Conservation (phyloP, 805 yeast genomes). For the Nakazawaea ishiwadae region DNA sequence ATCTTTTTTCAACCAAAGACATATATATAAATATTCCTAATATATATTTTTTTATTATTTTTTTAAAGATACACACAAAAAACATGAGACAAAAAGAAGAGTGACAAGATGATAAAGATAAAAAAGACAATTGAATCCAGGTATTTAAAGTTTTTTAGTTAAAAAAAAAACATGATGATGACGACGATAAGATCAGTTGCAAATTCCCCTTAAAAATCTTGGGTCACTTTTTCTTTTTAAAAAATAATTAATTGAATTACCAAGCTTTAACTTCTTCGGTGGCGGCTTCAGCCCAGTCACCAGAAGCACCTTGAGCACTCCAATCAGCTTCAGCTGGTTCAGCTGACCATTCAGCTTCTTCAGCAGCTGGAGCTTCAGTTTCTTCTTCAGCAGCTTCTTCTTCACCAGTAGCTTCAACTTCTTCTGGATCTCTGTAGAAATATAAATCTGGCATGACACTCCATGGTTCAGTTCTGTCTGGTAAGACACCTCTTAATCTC, state of each 20-base stretch:
- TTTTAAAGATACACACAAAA: constrained; percentile 7
- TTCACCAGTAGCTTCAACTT: constrained; percentile 76
- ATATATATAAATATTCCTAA: neutral
- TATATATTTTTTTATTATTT: neutral
- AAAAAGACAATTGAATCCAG: neutral
- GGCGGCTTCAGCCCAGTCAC: constrained; percentile 52
- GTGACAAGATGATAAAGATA: neutral
- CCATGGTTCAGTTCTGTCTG: constrained; percentile 97
- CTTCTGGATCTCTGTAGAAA: constrained; percentile 99
- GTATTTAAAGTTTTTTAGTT: no score
- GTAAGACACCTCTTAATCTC: constrained; percentile 96
- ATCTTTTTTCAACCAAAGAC: neutral
- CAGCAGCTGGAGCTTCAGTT: constrained; percentile 60
- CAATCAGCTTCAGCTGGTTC: constrained; percentile 69
- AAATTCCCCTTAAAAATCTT: neutral
- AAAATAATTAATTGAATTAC: constrained; percentile 6
- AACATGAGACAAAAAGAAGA: neutral
- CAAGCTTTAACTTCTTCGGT: constrained; percentile 42
- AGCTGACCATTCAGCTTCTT: constrained; percentile 39
- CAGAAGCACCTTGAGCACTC: constrained; percentile 54
- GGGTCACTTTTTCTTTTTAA: neutral
- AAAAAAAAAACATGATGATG: no score
- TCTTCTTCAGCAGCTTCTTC: constrained; percentile 63
- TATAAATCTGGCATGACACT: constrained; percentile 99
- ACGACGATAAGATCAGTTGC: no score